Evolutionary conservation across 306 rosid genomes (phyloP), one percentile per base, ranked within the genome.

Genomic region (Cucumis cinereus): DNA sequence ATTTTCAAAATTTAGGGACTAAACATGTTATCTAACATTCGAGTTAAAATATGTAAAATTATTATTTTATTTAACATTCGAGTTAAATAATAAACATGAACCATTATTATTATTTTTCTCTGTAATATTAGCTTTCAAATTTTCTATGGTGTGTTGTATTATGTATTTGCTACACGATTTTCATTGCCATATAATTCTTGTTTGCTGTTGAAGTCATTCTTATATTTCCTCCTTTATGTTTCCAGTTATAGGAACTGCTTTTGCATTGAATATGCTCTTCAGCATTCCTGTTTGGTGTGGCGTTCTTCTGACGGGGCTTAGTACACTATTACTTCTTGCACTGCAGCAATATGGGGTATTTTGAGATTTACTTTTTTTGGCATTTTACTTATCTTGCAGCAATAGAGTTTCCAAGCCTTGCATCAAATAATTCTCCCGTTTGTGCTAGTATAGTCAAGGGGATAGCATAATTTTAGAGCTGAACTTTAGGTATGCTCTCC

Each of bases 261-360:
- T 87, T 76, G 91, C 89, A 79, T 77, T 87, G 82, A 87, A 87
- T 68, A 87, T 87, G 87, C 91, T 87, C 77, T 87, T 85, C 91
- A 83, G 59, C 24, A 80, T 87, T 71, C 91, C 91, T 11, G 0
- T 87, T 56, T 87, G 91, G 91, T 74, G 81, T 24, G 91, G 91
- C 2, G 91, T 85, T 74, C 87, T 85, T 76, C 80, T 87, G 72
- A 87, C 91, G 11, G 89, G 91, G 61, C 75, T 87, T 45, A 87
- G 89, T 78, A 87, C 89, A 33, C 79, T 87, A 70, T 19, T 85
- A 66, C 85, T 58, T 82, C 87, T 90, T 52, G 85, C 87, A 35
- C 82, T 94, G 79, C 99, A 94, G 68, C 99, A 94, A 79, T 94
- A 92, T 85, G 99, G 99, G 96, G 99, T 92, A 90, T 10, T 78